Conservation (phyloP, 164 flowering plant genomes). For the Stephania yunnanensis region DNA sequence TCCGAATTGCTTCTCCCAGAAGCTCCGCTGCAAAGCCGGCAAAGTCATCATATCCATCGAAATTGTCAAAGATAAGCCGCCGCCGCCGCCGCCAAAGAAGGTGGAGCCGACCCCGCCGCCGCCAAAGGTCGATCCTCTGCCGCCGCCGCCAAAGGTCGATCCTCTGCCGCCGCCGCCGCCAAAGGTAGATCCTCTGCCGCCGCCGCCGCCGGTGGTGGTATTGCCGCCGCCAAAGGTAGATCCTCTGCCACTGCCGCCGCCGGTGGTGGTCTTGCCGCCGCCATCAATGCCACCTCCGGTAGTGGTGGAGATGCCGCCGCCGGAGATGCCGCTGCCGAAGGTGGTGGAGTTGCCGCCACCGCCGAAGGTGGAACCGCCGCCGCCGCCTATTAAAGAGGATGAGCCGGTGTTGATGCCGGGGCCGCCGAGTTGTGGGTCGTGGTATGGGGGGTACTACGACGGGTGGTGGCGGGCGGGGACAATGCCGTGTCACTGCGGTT, state of each 20-base stretch:
- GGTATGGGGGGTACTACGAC: not conserved
- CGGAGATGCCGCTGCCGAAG: not conserved
- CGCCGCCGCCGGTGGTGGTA: not conserved
- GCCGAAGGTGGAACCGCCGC: not conserved
- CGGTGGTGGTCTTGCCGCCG: not conserved
- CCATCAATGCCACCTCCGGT: not conserved
- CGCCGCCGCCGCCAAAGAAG: not conserved
- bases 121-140: conserved; percentile 1
- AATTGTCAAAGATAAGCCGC: conserved; percentile 20
- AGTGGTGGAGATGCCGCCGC: not conserved
- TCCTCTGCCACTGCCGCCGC: not conserved
- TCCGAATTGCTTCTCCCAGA: conserved; percentile 49
- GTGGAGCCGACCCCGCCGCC: no score
- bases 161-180: conserved; percentile 5
- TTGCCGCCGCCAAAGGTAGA: not conserved
- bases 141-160: not conserved
- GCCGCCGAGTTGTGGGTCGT: not conserved
- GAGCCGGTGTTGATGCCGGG: not conserved
- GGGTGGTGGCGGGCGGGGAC: not conserved
- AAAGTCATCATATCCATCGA: conserved; percentile 41
- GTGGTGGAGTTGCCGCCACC: not conserved
- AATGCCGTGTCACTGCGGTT: not conserved
- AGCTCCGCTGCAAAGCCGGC: conserved; percentile 28
- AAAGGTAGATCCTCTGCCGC: not conserved
- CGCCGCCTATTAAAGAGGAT: not conserved